These are phyloP conservation scores for Lachancea nothofagi DNA, from an alignment of 805 yeast genomes.

Conservation along the genomic window DNA sequence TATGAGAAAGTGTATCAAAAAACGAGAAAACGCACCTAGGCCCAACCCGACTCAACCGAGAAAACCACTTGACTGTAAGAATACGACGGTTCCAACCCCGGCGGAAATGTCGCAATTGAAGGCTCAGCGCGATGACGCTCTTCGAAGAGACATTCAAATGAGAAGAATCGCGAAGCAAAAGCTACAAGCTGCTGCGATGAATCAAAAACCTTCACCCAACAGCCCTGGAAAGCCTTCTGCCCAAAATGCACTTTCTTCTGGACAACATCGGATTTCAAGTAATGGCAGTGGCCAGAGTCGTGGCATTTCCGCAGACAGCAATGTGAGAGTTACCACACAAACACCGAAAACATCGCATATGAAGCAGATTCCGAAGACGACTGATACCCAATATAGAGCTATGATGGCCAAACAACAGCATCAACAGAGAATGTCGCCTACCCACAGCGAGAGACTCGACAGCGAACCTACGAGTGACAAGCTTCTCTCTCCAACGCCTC, in stretches of 20 bases:
- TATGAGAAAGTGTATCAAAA: constrained; percentile 80
- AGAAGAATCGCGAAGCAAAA: constrained; percentile 30
- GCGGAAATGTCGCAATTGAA: constrained; percentile 78
- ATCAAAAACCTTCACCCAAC: constrained; percentile 15
- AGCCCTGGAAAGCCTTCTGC: background rate
- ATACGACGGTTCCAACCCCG: constrained; percentile 65
- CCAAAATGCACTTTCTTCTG: constrained; percentile 16
- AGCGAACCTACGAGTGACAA: constrained; percentile 12
- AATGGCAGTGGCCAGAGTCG: constrained; percentile 12
- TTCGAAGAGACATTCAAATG: constrained; percentile 53
- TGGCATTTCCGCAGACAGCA: constrained; percentile 6
- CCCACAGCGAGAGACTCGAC: constrained; percentile 3
- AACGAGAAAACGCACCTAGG: constrained; percentile 71
- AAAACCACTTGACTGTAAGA: constrained; percentile 37
- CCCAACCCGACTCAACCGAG: constrained; percentile 46
- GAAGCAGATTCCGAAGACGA: constrained; percentile 26
- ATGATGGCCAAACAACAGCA: constrained; percentile 22
- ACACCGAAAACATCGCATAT: constrained; percentile 13
- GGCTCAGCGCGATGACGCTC: constrained; percentile 77
- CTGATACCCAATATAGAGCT: constrained; percentile 28
- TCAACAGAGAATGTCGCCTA: constrained; percentile 13
- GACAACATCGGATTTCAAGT: constrained; percentile 15
- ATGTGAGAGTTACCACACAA: constrained; percentile 10
- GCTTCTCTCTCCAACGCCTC: constrained; percentile 31
- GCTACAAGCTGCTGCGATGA: constrained; percentile 25